Conservation (phyloP, 768 basidiomycete species). For the Suillus paluster region DNA sequence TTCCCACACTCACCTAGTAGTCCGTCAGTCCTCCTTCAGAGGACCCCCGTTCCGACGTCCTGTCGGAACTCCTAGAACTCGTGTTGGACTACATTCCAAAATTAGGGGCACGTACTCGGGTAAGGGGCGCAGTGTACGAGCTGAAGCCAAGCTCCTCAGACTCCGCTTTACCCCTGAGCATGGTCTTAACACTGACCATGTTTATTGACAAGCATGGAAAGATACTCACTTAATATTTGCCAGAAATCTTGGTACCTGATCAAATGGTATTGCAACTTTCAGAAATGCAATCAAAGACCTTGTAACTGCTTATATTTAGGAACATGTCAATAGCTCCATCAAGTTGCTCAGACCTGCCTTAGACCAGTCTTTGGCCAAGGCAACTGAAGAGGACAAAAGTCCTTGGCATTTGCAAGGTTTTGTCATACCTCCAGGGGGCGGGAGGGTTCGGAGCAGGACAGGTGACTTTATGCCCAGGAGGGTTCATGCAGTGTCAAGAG, state of each 20-base stretch:
- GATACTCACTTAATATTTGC: not conserved
- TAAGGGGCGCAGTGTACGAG: too few species aligned
- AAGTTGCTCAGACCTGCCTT: not conserved
- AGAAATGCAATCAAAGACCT: not conserved
- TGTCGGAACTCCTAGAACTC: too few species aligned
- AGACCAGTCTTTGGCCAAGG: not conserved
- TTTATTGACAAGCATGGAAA: not conserved
- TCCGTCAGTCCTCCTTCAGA: too few species aligned
- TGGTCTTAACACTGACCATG: too few species aligned
- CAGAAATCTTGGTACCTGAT: not conserved
- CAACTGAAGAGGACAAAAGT: not conserved
- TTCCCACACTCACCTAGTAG: too few species aligned
- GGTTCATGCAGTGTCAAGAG: not conserved
- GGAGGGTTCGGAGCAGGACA: not conserved
- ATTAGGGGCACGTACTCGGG: too few species aligned
- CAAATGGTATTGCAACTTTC: not conserved
- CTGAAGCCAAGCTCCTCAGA: too few species aligned
- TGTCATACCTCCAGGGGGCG: not conserved
- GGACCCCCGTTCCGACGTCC: too few species aligned
- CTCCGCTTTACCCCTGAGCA: too few species aligned
- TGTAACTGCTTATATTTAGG: not conserved
- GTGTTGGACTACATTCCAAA: too few species aligned
- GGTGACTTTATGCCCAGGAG: not conserved
- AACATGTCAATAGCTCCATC: not conserved
- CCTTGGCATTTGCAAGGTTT: not conserved